phyloP scores from a whole-genome alignment of 2,329 filamentous ascomycete species.

The Raffaelea ambrosiae region DNA sequence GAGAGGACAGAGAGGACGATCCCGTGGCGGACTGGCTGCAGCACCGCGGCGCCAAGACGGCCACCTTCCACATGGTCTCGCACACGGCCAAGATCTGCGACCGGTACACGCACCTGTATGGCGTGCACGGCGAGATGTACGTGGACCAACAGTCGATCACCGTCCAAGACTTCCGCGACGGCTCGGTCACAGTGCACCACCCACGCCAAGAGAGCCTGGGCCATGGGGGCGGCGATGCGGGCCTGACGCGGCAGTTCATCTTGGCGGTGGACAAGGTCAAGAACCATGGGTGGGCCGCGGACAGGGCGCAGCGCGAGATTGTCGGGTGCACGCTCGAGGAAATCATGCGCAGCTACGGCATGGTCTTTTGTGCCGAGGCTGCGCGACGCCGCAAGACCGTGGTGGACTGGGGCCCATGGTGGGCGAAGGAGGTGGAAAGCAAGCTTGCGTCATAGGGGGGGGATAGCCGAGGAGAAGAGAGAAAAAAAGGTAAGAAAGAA shows the following conservation, averaged over 20 bases:
- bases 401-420: constrained; percentile 71
- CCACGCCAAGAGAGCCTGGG: constrained; percentile 53
- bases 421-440: constrained; percentile 46
- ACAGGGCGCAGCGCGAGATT: constrained; percentile 63
- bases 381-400: constrained; percentile 62
- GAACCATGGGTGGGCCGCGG: constrained; percentile 55
- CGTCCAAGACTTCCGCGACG: constrained; percentile 62
- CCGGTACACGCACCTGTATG: constrained; percentile 77
- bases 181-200: constrained; percentile 44
- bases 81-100: constrained; percentile 83
- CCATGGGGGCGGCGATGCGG: constrained; percentile 70
- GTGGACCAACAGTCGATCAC: constrained; percentile 75
- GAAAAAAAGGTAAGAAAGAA: too few relatives aligned
- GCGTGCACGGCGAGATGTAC: constrained; percentile 74
- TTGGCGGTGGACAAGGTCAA: constrained; percentile 73
- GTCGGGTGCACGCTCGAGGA: constrained; percentile 83
- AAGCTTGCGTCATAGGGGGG: neutral
- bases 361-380: constrained; percentile 92
- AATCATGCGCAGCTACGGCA: constrained; percentile 77
- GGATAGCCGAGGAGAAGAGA: too few relatives aligned
- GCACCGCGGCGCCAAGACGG: constrained; percentile 67
- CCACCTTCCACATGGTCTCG: constrained; percentile 89
- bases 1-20: neutral
- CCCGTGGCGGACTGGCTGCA: constrained; percentile 16
- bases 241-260: constrained; percentile 75